A percentile compares a stretch with the other conserved stretches of the same genome.
Evolutionary conservation across 2,329 filamentous ascomycete genomes (phyloP).

Genomic region (Monilinia aucupariae): DNA sequence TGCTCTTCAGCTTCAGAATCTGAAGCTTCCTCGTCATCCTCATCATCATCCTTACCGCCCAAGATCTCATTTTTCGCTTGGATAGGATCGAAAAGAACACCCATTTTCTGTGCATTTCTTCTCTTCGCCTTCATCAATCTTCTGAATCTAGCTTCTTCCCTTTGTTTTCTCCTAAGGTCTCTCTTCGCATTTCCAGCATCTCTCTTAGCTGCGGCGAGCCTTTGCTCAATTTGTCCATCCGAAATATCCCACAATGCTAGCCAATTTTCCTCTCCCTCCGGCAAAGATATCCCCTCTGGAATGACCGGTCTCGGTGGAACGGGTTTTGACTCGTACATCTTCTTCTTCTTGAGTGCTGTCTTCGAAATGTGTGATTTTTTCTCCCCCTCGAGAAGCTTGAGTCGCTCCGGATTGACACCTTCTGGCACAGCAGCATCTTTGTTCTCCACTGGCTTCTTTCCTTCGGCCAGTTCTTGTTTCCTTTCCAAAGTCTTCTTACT

Average conservation of each 20-base stretch:
- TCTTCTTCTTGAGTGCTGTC: constrained; percentile 17
- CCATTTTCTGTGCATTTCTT: constrained; percentile 24
- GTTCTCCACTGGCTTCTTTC: constrained; percentile 6
- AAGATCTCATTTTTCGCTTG: constrained; percentile 27
- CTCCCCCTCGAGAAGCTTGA: constrained; percentile 14
- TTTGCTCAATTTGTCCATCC: constrained; percentile 31
- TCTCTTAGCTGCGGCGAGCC: constrained; percentile 26
- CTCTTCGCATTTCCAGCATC: constrained; percentile 24
- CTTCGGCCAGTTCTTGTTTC: constrained; percentile 21
- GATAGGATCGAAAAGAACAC: constrained; percentile 27
- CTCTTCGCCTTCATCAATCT: constrained; percentile 29
- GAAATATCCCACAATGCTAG: constrained; percentile 35
- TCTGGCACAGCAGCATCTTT: neutral
- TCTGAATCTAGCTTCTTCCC: constrained; percentile 31
- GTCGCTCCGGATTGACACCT: constrained; percentile 18
- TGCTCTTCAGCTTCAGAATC: constrained; percentile 16
- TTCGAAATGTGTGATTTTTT: constrained; percentile 23
- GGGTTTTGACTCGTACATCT: constrained; percentile 14
- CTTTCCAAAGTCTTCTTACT: constrained; percentile 17
- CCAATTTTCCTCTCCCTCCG: constrained; percentile 34
- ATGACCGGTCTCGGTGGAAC: constrained; percentile 30
- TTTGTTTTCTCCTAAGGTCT: constrained; percentile 22
- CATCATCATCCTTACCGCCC: constrained; percentile 18
- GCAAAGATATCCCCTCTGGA: constrained; percentile 29
- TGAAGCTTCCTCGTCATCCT: constrained; percentile 15